Percentiles rank a stretch among this genome's conserved stretches.
Conservation (phyloP, 2,329 filamentous ascomycete species). For the Diaporthe sp. region DNA sequence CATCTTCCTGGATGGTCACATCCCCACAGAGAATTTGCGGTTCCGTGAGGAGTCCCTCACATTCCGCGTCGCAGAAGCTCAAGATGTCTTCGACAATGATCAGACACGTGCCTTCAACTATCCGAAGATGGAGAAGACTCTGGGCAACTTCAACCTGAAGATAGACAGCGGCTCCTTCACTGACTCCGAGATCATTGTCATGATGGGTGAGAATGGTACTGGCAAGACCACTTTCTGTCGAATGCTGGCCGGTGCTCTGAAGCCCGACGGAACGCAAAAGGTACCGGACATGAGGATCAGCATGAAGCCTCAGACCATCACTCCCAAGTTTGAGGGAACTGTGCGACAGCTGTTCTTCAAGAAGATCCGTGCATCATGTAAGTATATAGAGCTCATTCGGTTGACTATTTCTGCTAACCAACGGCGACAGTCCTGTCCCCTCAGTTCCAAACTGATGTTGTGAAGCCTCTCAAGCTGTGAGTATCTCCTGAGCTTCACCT, state of each 20-base stretch:
- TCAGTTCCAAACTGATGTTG: slow-evolving; percentile 99
- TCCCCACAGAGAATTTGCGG: slow-evolving; percentile 97
- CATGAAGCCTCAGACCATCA: slow-evolving; percentile 99
- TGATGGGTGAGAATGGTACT: slow-evolving; percentile 99
- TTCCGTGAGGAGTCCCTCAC: slow-evolving; percentile 98
- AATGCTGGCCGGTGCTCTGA: slow-evolving; percentile 91
- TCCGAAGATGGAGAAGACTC: slow-evolving; percentile 91
- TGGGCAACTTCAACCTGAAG: slow-evolving; percentile 87
- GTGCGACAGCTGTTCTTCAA: slow-evolving; percentile 99
- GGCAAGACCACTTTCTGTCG: slow-evolving; percentile 99
- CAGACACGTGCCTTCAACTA: slow-evolving; percentile 89
- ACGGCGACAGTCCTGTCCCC: slow-evolving; percentile 76
- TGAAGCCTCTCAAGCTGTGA: slow-evolving; percentile 96
- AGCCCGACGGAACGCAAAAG: slow-evolving; percentile 83
- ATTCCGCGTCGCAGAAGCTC: slow-evolving; percentile 91
- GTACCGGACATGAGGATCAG: slow-evolving; percentile 96
- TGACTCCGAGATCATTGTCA: slow-evolving; percentile 98
- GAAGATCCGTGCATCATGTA: slow-evolving; percentile 92
- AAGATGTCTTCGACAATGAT: slow-evolving; percentile 89
- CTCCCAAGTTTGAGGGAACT: slow-evolving; percentile 96
- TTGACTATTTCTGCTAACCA: slow-evolving; percentile 11
- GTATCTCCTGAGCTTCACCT: background rate
- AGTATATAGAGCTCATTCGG: background rate
- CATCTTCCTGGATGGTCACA: slow-evolving; percentile 93
- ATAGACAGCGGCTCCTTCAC: slow-evolving; percentile 91